A percentile compares a stretch with the other conserved stretches of the same genome.
phyloP scores from a whole-genome alignment of 495 filamentous ascomycete genomes.

The Talaromyces proteolyticus region DNA sequence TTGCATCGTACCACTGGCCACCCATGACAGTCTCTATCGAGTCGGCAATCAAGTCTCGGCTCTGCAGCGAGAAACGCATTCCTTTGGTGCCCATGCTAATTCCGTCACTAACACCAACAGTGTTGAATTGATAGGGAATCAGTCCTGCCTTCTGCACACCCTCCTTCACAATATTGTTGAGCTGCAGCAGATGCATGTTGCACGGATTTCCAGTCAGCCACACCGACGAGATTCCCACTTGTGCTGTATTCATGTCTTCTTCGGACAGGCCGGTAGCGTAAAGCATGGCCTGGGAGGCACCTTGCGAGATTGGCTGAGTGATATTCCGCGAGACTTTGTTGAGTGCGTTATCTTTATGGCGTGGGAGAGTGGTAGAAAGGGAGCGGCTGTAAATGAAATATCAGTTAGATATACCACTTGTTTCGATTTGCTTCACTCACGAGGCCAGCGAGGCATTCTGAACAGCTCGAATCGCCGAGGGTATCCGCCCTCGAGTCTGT shows the following conservation, averaged over 20 bases:
- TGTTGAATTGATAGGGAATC: conserved; percentile 93
- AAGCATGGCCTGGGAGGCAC: conserved; percentile 97
- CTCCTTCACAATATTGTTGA: conserved; percentile 76
- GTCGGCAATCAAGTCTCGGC: conserved; percentile 92
- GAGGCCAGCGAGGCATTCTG: conserved; percentile 1
- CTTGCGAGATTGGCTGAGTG: conserved; percentile 95
- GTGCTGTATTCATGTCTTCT: conserved; percentile 85
- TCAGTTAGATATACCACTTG: neutral
- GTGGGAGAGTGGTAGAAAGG: conserved; percentile 42
- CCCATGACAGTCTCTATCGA: conserved; percentile 98
- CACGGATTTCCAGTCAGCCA: conserved; percentile 92
- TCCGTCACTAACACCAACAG: conserved; percentile 78
- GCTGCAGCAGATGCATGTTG: conserved; percentile 95
- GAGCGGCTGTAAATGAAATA: conserved; percentile 26
- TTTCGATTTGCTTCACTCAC: neutral
- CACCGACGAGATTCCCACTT: conserved; percentile 92
- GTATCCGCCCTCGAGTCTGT: conserved; percentile 35
- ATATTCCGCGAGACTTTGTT: conserved; percentile 80
- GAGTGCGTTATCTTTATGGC: conserved; percentile 38
- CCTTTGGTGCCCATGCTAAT: conserved; percentile 57
- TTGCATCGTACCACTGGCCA: conserved; percentile 98
- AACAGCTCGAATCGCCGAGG: conserved; percentile 30
- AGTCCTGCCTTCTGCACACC: conserved; percentile 77
- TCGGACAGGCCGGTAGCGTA: conserved; percentile 87
- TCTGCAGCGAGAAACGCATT: conserved; percentile 94